These are phyloP conservation scores for Suhomyces ambrosiae DNA, from an alignment of 1,139 yeast genomes.

Conservation along the genomic window DNA sequence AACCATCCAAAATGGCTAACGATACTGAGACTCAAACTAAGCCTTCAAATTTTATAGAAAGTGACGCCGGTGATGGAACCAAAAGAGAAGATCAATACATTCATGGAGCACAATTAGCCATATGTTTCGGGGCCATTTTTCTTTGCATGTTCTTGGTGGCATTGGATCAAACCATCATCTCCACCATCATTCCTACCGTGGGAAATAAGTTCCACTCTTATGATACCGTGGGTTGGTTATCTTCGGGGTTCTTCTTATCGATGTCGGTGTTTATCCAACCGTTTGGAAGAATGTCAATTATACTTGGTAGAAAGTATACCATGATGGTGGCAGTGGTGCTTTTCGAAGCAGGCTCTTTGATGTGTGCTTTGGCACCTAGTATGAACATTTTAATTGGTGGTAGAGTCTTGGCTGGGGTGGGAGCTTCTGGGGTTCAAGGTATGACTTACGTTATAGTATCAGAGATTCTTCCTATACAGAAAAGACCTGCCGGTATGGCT, in stretches of 20 bases:
- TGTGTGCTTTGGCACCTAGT: conserved; percentile 38
- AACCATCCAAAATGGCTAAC: no score
- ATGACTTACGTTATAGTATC: conserved; percentile 30
- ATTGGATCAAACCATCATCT: conserved; percentile 46
- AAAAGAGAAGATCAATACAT: conserved; percentile 31
- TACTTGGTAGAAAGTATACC: conserved; percentile 31
- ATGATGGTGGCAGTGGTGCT: conserved; percentile 30
- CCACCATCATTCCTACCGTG: conserved; percentile 39
- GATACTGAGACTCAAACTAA: no score
- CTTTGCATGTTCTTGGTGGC: conserved; percentile 40
- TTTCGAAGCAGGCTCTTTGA: conserved; percentile 65
- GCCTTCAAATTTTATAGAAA: conserved; percentile 12
- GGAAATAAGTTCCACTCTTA: conserved; percentile 38
- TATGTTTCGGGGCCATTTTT: conserved; percentile 32
- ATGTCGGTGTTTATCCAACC: conserved; percentile 39
- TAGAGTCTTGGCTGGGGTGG: conserved; percentile 38
- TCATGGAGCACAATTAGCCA: conserved; percentile 28
- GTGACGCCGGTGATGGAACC: conserved; percentile 49
- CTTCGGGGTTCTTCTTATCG: conserved; percentile 31
- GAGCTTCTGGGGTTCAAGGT: conserved; percentile 36
- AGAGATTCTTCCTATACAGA: conserved; percentile 34
- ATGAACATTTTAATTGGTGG: conserved; percentile 45
- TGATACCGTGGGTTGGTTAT: conserved; percentile 30
- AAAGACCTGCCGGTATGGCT: conserved; percentile 27
- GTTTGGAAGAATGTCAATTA: conserved; percentile 55